phyloP scores from a whole-genome alignment of 2,329 filamentous ascomycete genomes.

The Graphilbum ipis-grandicollis region DNA sequence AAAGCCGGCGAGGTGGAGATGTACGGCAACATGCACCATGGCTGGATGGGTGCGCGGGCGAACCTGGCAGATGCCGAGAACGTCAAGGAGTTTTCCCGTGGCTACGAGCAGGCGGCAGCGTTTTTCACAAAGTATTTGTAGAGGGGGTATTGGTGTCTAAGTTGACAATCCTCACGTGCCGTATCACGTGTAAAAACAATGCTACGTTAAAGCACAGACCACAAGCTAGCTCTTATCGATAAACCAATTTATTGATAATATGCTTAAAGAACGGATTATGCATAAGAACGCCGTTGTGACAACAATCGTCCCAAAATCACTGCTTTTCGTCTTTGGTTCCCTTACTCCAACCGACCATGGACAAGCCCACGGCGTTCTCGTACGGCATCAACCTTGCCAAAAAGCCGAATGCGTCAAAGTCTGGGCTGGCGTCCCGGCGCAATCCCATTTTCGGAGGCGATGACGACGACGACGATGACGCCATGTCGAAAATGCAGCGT shows the following conservation, averaged over 20 bases:
- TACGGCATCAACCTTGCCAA: conserved; percentile 12
- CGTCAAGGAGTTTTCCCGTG: conserved; percentile 28
- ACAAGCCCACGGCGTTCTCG: conserved; percentile 6
- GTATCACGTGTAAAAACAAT: no score
- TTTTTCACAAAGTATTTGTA: conserved; percentile 25
- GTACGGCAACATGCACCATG: conserved; percentile 32
- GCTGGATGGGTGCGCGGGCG: conserved; percentile 40
- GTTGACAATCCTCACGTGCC: no score
- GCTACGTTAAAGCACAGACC: no score
- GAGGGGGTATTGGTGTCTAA: no score
- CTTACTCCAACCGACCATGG: conserved; percentile 4
- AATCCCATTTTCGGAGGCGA: conserved; percentile 43
- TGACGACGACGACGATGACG: conserved; percentile 36
- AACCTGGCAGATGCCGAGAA: conserved; percentile 26
- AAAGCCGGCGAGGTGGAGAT: conserved; percentile 27
- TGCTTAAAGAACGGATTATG: no score
- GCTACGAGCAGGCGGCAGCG: conserved; percentile 25
- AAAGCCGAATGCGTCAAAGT: conserved; percentile 38
- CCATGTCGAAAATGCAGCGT: conserved; percentile 10
- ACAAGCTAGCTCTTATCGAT: not conserved
- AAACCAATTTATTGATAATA: no score
- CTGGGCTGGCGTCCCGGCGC: conserved; percentile 26
- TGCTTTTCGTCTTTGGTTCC: no score
- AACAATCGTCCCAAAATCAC: no score
- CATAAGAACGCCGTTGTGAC: no score